Evolutionary conservation across 2,329 filamentous ascomycete species (phyloP).

Genomic region (Aspergillus uvarum): DNA sequence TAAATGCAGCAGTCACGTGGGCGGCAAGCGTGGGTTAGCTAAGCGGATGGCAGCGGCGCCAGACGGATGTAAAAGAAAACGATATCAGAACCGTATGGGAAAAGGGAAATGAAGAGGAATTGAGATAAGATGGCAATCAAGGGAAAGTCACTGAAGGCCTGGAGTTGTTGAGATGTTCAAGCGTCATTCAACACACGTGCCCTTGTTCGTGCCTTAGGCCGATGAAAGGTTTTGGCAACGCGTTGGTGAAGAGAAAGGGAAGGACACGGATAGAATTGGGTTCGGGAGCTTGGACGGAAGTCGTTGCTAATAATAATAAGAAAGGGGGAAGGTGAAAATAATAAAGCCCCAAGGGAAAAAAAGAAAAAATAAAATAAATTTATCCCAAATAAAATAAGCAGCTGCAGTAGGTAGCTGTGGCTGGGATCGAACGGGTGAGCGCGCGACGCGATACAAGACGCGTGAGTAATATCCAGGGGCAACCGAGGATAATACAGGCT

Average conservation of each 20-base stretch:
- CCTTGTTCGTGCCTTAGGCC: conserved; percentile 18
- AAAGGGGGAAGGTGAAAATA: conserved; percentile 7
- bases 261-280: conserved; percentile 1
- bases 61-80: conserved; percentile 13
- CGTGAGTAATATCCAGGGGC: conserved; percentile 17
- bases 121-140: conserved; percentile 14
- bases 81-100: conserved; percentile 9
- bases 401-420: conserved; percentile 21
- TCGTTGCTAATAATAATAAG: conserved; percentile 16
- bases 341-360: conserved; percentile 11
- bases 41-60: conserved; percentile 19
- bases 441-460: conserved; percentile 25
- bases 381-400: conserved; percentile 11
- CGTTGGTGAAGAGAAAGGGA: not conserved
- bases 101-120: conserved; percentile 12
- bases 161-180: conserved; percentile 16
- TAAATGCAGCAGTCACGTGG: conserved; percentile 36
- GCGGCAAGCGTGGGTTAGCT: conserved; percentile 27
- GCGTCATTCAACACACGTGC: conserved; percentile 16
- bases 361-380: conserved; percentile 11
- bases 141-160: conserved; percentile 15
- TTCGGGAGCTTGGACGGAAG: conserved; percentile 8
- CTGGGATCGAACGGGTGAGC: conserved; percentile 17
- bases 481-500: conserved; percentile 15
- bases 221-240: not conserved